phyloP scores from a whole-genome alignment of 2,329 filamentous ascomycete species.

The Penicillium sp. region DNA sequence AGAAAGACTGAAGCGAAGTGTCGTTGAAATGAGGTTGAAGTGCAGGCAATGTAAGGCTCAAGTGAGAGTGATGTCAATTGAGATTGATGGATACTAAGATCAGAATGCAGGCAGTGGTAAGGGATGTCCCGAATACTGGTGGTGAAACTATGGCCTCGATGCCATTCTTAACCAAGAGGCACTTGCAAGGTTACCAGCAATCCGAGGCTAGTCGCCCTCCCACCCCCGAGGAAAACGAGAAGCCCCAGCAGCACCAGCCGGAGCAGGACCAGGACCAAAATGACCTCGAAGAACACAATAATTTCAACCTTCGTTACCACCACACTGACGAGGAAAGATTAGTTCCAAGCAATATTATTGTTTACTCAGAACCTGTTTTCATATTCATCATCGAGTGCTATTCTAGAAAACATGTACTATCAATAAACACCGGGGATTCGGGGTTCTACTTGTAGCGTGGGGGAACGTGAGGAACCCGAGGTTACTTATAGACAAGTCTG shows the following conservation, averaged over 20 bases:
- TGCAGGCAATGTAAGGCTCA: background rate
- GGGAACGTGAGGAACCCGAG: background rate
- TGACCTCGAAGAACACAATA: too few species aligned
- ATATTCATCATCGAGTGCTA: background rate
- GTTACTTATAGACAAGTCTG: too few species aligned
- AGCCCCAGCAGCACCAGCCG: too few species aligned
- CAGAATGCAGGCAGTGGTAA: background rate
- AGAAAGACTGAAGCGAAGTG: background rate
- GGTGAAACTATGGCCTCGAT: background rate
- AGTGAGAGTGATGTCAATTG: background rate
- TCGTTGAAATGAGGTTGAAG: background rate
- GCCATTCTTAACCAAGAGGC: background rate
- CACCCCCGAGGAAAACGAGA: too few species aligned
- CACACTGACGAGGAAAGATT: background rate
- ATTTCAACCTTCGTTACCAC: background rate
- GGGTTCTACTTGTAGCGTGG: background rate
- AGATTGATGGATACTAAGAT: background rate
- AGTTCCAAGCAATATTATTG: rapidly evolving
- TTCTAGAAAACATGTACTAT: background rate
- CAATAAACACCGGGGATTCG: background rate
- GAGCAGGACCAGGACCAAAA: too few species aligned
- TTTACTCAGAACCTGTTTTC: background rate
- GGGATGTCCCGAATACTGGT: too few species aligned
- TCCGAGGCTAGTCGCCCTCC: too few species aligned
- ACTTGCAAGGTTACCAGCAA: background rate